A percentile compares a stretch with the other conserved stretches of the same genome.
Evolutionary conservation across 2,329 filamentous ascomycete species (phyloP).

Genomic region (Botrytis cinerea): DNA sequence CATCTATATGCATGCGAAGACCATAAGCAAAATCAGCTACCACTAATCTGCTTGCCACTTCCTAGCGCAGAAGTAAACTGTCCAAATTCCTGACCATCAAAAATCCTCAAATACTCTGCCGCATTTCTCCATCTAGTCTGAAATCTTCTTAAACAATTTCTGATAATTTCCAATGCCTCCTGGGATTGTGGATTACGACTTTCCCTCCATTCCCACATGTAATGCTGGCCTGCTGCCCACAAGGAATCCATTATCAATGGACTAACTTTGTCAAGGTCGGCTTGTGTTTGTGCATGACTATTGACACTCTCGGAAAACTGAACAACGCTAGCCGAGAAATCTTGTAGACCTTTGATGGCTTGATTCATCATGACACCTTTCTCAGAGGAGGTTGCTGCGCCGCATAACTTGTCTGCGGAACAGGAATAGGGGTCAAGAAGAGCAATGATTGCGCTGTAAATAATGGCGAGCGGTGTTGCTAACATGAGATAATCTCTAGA

Average conservation of each 20-base stretch:
- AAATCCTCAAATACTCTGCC: slow-evolving; percentile 43
- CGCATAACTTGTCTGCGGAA: slow-evolving; percentile 30
- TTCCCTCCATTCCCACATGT: slow-evolving; percentile 46
- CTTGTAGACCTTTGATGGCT: slow-evolving; percentile 42
- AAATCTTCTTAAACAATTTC: slow-evolving; percentile 39
- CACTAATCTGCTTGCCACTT: slow-evolving; percentile 28
- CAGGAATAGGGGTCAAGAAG: slow-evolving; percentile 46
- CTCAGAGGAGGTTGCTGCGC: slow-evolving; percentile 27
- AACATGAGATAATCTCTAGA: slow-evolving; percentile 35
- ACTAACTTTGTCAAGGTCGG: slow-evolving; percentile 40
- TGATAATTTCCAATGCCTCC: slow-evolving; percentile 40
- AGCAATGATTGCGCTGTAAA: slow-evolving; percentile 39
- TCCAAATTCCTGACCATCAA: slow-evolving; percentile 44
- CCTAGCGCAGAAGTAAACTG: slow-evolving; percentile 40
- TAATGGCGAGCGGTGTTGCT: slow-evolving; percentile 36
- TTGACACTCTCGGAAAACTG: slow-evolving; percentile 40
- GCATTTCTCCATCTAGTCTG: slow-evolving; percentile 44
- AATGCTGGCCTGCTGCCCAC: slow-evolving; percentile 45
- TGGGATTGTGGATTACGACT: slow-evolving; percentile 41
- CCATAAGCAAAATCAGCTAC: not conserved
- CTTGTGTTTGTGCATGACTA: slow-evolving; percentile 29
- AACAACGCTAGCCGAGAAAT: slow-evolving; percentile 38
- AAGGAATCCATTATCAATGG: slow-evolving; percentile 45
- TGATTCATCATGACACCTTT: slow-evolving; percentile 42
- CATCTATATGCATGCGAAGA: not conserved